Percentiles rank a stretch among this genome's conserved stretches.
phyloP scores from a whole-genome alignment of 306 rosid genomes.

The Citrullus amarus region DNA sequence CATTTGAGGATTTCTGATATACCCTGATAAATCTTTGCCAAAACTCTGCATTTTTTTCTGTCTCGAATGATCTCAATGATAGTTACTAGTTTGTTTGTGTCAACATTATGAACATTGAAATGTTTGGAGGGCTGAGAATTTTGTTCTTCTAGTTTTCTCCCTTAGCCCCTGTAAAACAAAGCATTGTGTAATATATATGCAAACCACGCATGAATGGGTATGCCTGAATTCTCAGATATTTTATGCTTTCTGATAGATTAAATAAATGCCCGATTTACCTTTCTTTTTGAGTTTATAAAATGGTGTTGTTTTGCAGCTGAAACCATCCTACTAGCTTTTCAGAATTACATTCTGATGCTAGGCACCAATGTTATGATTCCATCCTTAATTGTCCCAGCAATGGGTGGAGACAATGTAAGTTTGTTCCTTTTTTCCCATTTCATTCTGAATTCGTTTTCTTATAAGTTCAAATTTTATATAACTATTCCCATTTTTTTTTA shows the following conservation, averaged over 20 bases:
- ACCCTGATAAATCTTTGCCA: not conserved
- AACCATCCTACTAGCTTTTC: constrained; percentile 80
- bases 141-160: not conserved
- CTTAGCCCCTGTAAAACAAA: not conserved
- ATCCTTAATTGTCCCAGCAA: constrained; percentile 60
- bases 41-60: not conserved
- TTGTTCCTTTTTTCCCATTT: not conserved
- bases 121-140: not conserved
- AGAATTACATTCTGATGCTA: constrained; percentile 87
- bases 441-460: not conserved
- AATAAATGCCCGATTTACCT: not conserved
- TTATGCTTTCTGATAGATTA: not conserved
- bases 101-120: not conserved
- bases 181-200: not conserved
- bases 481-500: not conserved
- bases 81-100: not conserved
- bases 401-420: constrained; percentile 92
- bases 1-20: not conserved
- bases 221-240: not conserved
- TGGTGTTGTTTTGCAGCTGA: constrained; percentile 52
- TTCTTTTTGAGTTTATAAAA: not conserved
- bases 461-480: not conserved
- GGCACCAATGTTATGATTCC: constrained; percentile 97
- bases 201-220: not conserved
- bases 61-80: not conserved